Evolutionary conservation across 805 yeast genomes (phyloP).

Genomic region (Candida sanyiensis): DNA sequence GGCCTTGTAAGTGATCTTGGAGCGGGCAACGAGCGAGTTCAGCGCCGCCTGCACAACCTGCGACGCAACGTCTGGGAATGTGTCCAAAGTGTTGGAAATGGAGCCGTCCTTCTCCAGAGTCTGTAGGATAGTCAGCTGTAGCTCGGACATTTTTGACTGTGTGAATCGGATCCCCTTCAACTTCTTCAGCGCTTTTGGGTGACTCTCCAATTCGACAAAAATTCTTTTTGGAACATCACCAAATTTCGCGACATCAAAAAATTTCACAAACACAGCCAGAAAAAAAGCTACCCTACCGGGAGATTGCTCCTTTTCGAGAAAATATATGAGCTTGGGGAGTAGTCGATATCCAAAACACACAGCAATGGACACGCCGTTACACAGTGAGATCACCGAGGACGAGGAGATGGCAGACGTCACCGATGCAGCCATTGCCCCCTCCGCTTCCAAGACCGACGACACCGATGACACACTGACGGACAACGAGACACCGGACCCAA

Average conservation of each 20-base stretch:
- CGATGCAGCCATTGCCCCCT: background rate
- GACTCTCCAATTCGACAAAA: no score
- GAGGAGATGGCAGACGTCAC: constrained; percentile 2
- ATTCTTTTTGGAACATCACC: no score
- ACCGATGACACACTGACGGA: constrained; percentile 7
- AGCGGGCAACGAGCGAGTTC: constrained; percentile 77
- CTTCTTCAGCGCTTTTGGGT: no score
- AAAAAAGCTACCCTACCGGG: no score
- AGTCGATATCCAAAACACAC: no score
- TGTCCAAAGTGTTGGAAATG: constrained; percentile 62
- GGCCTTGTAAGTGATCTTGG: constrained; percentile 69
- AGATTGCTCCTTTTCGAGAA: no score
- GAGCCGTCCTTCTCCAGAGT: constrained; percentile 56
- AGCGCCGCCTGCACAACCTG: constrained; percentile 74
- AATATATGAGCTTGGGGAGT: no score
- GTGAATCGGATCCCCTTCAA: no score
- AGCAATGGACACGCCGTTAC: background rate
- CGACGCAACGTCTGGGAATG: constrained; percentile 61
- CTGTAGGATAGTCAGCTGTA: constrained; percentile 59
- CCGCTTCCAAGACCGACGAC: constrained; percentile 3
- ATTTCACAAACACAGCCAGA: no score
- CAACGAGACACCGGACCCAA: constrained; percentile 4
- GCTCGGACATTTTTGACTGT: constrained; percentile 52
- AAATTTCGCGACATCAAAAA: no score
- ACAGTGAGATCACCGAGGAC: constrained; percentile 9